These are phyloP conservation scores for Penicillium canariense DNA, from an alignment of 495 filamentous ascomycete genomes.

Conservation along the genomic window DNA sequence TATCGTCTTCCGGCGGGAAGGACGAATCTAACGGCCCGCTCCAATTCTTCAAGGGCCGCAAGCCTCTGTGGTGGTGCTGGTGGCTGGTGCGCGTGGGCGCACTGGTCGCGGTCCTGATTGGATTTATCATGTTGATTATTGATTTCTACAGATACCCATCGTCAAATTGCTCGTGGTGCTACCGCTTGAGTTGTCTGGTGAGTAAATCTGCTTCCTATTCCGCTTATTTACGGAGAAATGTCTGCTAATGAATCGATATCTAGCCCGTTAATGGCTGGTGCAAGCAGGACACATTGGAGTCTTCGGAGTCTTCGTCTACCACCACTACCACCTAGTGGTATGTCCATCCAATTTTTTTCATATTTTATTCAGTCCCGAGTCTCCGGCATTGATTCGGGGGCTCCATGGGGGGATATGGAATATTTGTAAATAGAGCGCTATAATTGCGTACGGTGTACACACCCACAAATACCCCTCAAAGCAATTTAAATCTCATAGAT, in stretches of 20 bases:
- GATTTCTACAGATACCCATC: constrained; percentile 83
- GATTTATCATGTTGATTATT: constrained; percentile 79
- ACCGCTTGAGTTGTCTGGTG: constrained; percentile 89
- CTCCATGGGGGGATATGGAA: background rate
- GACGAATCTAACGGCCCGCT: constrained; percentile 60
- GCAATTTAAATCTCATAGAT: background rate
- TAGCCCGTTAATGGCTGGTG: constrained; percentile 80
- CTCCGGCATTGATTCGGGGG: background rate
- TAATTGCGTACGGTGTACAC: background rate
- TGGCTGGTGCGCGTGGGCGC: constrained; percentile 83
- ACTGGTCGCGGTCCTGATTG: constrained; percentile 72
- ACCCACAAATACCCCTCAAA: too few relatives aligned
- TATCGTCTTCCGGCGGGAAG: constrained; percentile 7
- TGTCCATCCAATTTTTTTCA: background rate
- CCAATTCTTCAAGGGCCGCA: constrained; percentile 86
- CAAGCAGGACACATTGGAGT: constrained; percentile 55
- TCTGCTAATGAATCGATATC: constrained; percentile 25
- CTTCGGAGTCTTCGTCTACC: constrained; percentile 31
- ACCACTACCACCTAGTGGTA: constrained; percentile 9
- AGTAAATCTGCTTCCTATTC: constrained; percentile 37
- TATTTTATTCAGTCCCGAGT: background rate
- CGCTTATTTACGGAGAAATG: background rate
- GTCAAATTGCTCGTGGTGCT: constrained; percentile 81
- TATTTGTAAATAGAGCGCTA: constrained; percentile 17
- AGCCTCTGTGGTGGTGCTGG: constrained; percentile 95